Base-by-base conservation (phyloP, 441 rosid genomes). In the Biscutella laevigata region DNA sequence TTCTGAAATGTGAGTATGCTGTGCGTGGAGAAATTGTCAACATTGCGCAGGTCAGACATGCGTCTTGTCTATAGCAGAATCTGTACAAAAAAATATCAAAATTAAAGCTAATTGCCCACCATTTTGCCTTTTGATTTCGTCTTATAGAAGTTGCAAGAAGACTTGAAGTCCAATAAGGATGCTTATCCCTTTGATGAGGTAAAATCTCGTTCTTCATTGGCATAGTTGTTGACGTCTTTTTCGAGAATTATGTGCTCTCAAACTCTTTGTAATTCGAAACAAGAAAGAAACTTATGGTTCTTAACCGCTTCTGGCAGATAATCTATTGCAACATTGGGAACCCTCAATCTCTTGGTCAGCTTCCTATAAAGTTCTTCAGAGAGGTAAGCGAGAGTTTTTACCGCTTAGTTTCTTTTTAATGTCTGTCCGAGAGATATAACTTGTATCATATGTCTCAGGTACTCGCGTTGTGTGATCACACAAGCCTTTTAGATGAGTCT, bases 321-420 rank as follows among this genome's bases (percentile, higher is more conserved):
- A 74, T 90, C 33, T 84, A 79, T 74, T 87, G 96, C 71, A 84
- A 90, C 37, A 87, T 90, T 28, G 98, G 98, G 51, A 84, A 90
- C 67, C 98, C 96, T 28, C 95, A 90, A 51, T 79, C 96, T 62
- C 96, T 87, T 68, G 95, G 90, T 53, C 98, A 87, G 75, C 81
- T 41, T 53, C 96, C 95, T 2, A 79, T 90, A 47, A 78, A 81
- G 8, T 90, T 79, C 68, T 84, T 90, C 77, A 73, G 94, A 51
- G 96, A 84, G 89, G 95, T 86, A 48, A 43, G 73, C 27, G 3
- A 34, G 7, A 11, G 3, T 17, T 52, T 7, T 21, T 29, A 12
- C 2, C 12, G 11, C 20, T 13, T 4, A 7, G 42, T 43, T 52
- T 14, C 16, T 36, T 42, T 28, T 11, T 28, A 21, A 38, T 27